A percentile compares a stretch with the other conserved stretches of the same genome.
Conservation (phyloP, 805 yeast genomes). For the Starmerella stigmatis region DNA sequence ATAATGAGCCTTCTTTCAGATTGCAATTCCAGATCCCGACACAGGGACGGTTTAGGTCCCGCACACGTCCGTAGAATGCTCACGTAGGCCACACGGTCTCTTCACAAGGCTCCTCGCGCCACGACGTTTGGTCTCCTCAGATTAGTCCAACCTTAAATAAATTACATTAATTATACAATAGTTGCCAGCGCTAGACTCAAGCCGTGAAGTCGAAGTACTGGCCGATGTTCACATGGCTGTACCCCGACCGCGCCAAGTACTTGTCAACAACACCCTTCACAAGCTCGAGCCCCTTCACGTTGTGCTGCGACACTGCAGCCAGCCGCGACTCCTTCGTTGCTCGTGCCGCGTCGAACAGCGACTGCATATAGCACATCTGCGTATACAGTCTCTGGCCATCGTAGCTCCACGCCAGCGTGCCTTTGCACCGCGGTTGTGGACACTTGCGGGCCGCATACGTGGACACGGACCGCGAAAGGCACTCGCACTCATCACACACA, state of each 20-base stretch:
- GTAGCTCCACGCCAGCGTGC: slow-evolving; percentile 67
- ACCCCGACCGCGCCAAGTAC: slow-evolving; percentile 14
- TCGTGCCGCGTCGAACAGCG: slow-evolving; percentile 51
- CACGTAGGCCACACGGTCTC: no score
- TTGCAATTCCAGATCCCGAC: no score
- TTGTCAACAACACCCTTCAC: slow-evolving; percentile 53
- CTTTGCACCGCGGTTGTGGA: slow-evolving; percentile 38
- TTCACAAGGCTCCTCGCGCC: no score
- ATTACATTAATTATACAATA: background rate
- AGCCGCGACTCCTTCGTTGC: slow-evolving; percentile 52
- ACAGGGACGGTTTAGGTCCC: no score
- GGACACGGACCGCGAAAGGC: slow-evolving; percentile 80
- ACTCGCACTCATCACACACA: slow-evolving; percentile 72
- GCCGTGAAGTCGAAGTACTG: slow-evolving; percentile 9
- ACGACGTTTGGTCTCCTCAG: no score
- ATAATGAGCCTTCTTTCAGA: no score
- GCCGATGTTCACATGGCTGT: slow-evolving; percentile 13
- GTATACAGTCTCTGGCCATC: slow-evolving; percentile 73
- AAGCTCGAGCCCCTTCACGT: slow-evolving; percentile 47
- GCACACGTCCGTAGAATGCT: no score
- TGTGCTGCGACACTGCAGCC: slow-evolving; percentile 66
- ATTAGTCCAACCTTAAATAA: no score
- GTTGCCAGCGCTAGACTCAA: background rate
- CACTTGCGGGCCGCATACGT: slow-evolving; percentile 84
- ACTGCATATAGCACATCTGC: slow-evolving; percentile 68